Percentiles rank a stretch among this genome's conserved stretches.
phyloP scores from a whole-genome alignment of 805 yeast genomes.

The Yarrowia alimentaria region DNA sequence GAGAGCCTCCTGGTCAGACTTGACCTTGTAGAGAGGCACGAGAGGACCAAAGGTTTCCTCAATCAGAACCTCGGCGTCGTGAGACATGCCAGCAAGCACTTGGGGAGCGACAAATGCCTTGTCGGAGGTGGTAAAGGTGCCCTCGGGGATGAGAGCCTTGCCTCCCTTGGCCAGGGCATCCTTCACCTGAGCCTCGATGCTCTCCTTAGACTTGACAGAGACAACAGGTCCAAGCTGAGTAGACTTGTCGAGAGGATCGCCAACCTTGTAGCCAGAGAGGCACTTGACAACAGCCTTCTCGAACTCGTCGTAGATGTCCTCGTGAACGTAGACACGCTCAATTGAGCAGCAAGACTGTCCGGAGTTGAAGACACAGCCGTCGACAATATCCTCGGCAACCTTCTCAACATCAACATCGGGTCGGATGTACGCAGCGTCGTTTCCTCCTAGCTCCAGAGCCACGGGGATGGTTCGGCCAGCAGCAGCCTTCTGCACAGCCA shows the following conservation, averaged over 20 bases:
- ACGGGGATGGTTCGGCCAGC: constrained; percentile 77
- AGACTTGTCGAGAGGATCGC: constrained; percentile 72
- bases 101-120: constrained; percentile 78
- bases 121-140: constrained; percentile 58
- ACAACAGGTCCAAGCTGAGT: constrained; percentile 67
- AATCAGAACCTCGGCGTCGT: constrained; percentile 55
- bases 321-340: constrained; percentile 81
- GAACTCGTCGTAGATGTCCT: constrained; percentile 65
- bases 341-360: constrained; percentile 96
- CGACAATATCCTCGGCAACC: constrained; percentile 64
- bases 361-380: constrained; percentile 81
- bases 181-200: constrained; percentile 47
- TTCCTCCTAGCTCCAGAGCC: constrained; percentile 86
- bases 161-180: constrained; percentile 57
- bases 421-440: constrained; percentile 82
- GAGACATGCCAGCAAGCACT: constrained; percentile 71
- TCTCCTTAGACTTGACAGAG: constrained; percentile 50
- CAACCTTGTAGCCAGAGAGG: constrained; percentile 58
- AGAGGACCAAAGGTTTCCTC: constrained; percentile 93
- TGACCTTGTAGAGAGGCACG: constrained; percentile 70
- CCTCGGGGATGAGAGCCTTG: constrained; percentile 45
- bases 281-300: constrained; percentile 55
- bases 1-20: constrained; percentile 70
- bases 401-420: constrained; percentile 64
- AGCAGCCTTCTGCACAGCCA: constrained; percentile 63